phyloP scores from a whole-genome alignment of 1,284 basidiomycete species.

The Sanghuangporus weigelae region DNA sequence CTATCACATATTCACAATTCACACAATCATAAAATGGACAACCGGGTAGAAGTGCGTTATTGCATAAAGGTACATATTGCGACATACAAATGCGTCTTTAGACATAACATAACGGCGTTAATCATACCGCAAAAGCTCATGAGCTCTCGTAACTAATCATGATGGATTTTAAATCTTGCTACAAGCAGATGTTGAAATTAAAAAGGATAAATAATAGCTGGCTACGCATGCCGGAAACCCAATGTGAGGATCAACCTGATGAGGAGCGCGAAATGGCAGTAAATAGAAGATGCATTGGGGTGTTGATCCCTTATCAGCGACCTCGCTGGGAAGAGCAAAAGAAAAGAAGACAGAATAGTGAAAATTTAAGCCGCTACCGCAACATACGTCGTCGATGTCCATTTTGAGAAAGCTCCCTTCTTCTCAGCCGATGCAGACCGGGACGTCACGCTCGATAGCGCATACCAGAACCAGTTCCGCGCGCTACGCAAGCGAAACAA shows the following conservation, averaged over 20 bases:
- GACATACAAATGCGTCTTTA: not conserved
- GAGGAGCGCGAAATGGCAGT: not conserved
- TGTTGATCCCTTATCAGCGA: slow-evolving; percentile 6
- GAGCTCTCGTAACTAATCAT: not conserved
- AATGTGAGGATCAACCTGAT: slow-evolving; percentile 6
- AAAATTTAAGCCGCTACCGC: not conserved
- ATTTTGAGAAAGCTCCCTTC: slow-evolving; percentile 7
- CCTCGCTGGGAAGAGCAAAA: slow-evolving; percentile 3
- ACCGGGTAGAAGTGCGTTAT: not conserved
- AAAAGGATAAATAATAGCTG: slow-evolving; percentile 7
- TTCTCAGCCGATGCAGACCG: slow-evolving; percentile 6
- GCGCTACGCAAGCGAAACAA: slow-evolving; percentile 18
- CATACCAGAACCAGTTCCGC: slow-evolving; percentile 19
- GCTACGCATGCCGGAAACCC: not conserved
- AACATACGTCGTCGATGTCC: not conserved
- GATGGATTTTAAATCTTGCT: slow-evolving; percentile 4
- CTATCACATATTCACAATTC: too few species aligned
- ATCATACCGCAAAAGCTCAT: not conserved
- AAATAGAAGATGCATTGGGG: not conserved
- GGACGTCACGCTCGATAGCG: slow-evolving; percentile 16
- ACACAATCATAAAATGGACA: not conserved
- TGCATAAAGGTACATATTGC: not conserved
- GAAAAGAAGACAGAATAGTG: not conserved
- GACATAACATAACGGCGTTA: not conserved
- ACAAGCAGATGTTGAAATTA: not conserved